A percentile compares a stretch with the other conserved stretches of the same genome.
These are phyloP conservation scores for Alternaria atra DNA, from an alignment of 2,329 filamentous ascomycete genomes.

Conservation along the genomic window DNA sequence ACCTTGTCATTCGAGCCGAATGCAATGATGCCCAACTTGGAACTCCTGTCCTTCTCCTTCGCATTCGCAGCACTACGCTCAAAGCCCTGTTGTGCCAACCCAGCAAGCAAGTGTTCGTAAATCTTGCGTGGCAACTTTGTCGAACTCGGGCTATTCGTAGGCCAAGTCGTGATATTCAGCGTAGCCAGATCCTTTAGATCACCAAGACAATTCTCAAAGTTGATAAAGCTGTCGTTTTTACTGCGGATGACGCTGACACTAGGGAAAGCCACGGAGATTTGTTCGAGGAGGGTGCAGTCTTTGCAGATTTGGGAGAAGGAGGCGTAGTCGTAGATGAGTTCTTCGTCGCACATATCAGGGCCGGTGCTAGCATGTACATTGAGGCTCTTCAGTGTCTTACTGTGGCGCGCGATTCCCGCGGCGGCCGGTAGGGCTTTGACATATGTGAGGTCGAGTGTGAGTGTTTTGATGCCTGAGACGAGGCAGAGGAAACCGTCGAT, in stretches of 20 bases:
- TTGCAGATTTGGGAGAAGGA: constrained; percentile 59
- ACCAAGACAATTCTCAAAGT: constrained; percentile 53
- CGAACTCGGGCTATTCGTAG: constrained; percentile 54
- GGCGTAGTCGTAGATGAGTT: constrained; percentile 55
- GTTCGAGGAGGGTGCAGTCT: constrained; percentile 54
- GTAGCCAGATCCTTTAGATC: constrained; percentile 55
- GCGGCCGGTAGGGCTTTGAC: constrained; percentile 54
- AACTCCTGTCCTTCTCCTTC: constrained; percentile 36
- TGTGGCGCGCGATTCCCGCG: constrained; percentile 56
- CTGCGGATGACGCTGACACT: constrained; percentile 54
- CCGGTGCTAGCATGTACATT: constrained; percentile 55
- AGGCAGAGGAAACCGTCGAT: constrained; percentile 59
- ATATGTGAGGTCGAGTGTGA: constrained; percentile 56
- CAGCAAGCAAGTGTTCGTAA: constrained; percentile 57
- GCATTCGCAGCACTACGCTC: constrained; percentile 42
- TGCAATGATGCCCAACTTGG: constrained; percentile 56
- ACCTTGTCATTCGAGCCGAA: constrained; percentile 57
- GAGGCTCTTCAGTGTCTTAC: constrained; percentile 56
- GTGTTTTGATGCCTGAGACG: constrained; percentile 55
- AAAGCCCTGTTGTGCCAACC: constrained; percentile 51
- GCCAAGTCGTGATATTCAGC: constrained; percentile 60
- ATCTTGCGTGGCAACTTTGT: constrained; percentile 53
- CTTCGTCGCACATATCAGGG: constrained; percentile 51
- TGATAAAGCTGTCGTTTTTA: constrained; percentile 54
- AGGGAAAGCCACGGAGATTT: constrained; percentile 59